Evolutionary conservation across 371 early-diverging fungal species (phyloP).

Genomic region (Gilbertella persicaria): DNA sequence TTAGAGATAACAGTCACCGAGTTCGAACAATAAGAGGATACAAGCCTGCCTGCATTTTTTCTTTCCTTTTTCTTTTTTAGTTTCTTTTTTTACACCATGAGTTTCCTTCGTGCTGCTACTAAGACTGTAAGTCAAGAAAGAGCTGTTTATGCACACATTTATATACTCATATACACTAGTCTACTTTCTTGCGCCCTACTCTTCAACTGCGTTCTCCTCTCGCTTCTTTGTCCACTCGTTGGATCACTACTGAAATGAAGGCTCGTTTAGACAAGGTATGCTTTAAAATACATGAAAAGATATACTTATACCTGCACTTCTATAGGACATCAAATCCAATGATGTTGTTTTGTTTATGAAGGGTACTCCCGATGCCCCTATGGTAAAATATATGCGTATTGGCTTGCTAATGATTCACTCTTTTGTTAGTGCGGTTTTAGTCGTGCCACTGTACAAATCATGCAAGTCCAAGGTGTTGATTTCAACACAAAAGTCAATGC

Average conservation of each 20-base stretch:
- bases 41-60: neutral
- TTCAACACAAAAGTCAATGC: conserved; percentile 63
- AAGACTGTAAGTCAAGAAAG: conserved; percentile 36
- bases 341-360: conserved; percentile 93
- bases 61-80: conserved; percentile 1
- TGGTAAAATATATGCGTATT: conserved; percentile 14
- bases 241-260: conserved; percentile 84
- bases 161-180: conserved; percentile 17
- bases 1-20: no score
- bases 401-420: neutral
- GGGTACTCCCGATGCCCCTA: conserved; percentile 88
- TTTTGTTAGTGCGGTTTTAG: conserved; percentile 86
- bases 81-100: conserved; percentile 35
- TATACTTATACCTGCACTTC: neutral
- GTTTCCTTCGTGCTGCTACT: conserved; percentile 57
- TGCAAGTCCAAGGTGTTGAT: conserved; percentile 85
- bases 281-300: neutral
- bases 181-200: conserved; percentile 41
- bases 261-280: conserved; percentile 62
- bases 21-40: neutral
- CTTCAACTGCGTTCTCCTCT: conserved; percentile 25
- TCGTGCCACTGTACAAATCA: conserved; percentile 87
- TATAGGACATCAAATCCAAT: conserved; percentile 68
- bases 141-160: neutral
- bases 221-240: conserved; percentile 50